Base-by-base conservation (phyloP, 257 asterid species). In the Penstemon eatonii region DNA sequence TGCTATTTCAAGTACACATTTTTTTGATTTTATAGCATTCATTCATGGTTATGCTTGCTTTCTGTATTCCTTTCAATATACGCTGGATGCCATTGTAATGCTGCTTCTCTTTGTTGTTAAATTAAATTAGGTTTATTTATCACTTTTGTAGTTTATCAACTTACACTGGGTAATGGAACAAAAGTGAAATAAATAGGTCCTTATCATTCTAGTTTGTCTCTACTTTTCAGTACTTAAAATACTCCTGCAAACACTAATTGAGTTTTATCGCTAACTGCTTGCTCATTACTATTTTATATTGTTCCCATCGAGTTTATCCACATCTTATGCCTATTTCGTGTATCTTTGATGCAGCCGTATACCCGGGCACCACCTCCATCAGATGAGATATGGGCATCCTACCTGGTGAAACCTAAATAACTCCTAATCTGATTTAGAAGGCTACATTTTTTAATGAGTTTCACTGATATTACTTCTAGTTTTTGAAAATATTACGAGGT, bases 351-450 rank as follows among this genome's bases (percentile, higher is more conserved):
- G 83, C 95, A 92, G 99, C 76, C 94, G 92, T 46, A 85, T 90
- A 72, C 99, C 99, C 0, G 95, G 95, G 53, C 92, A 90, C 89
- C 96, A 38, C 87, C 88, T 49, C 97, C 98, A 4, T 84, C 98
- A 8, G 92, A 93, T 66, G 94, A 82, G 49, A 78, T 83, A 60
- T 93, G 99, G 99, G 97, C 94, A 67, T 93, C 97, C 75, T 93
- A 85, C 76, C 80, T 88, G 63, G 82, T 83, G 25, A 83, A 81
- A 67, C 87, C 84, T 43, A 65, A 69, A 72, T 83, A 68, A 81
- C 44, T 53, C 52, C 46, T 36, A 7, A 50, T 61, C 50, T 64
- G 25, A 4, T 55, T n/a, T 15, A 50, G 7, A 49, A 69, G 47
- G 13, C 60, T n/a, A n/a, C n/a, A n/a, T n/a, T n/a, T n/a, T n/a